Conservation (phyloP, 331 rosid genomes). For the Malus hybrid region DNA sequence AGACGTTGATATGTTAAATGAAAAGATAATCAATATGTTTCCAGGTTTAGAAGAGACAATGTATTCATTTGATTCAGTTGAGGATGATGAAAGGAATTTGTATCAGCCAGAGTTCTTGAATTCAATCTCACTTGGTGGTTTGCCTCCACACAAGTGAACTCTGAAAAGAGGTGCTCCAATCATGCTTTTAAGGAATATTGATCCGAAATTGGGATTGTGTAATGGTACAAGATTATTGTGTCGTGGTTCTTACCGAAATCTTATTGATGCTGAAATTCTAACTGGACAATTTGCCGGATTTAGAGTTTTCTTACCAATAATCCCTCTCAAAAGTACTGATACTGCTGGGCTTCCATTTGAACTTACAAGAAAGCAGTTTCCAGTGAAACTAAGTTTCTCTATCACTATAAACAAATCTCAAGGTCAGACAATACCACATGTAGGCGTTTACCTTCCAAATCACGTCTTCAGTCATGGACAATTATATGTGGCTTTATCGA, state of each 20-base stretch:
- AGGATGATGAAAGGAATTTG: background rate
- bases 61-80: background rate
- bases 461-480: no score
- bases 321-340: background rate
- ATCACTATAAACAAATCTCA: background rate
- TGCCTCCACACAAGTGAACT: no score
- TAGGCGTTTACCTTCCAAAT: background rate
- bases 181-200: background rate
- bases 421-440: background rate
- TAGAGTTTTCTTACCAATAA: background rate
- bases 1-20: no score
- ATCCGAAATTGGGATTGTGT: background rate
- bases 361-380: no score
- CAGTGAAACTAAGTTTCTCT: no score
- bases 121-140: no score
- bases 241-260: no score
- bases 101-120: background rate
- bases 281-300: background rate
- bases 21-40: background rate
- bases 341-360: no score
- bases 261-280: background rate
- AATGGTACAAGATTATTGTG: background rate
- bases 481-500: no score
- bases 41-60: background rate
- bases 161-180: no score